Evolutionary conservation across 768 basidiomycete genomes (phyloP).

Genomic region (Mycena chlorophos): DNA sequence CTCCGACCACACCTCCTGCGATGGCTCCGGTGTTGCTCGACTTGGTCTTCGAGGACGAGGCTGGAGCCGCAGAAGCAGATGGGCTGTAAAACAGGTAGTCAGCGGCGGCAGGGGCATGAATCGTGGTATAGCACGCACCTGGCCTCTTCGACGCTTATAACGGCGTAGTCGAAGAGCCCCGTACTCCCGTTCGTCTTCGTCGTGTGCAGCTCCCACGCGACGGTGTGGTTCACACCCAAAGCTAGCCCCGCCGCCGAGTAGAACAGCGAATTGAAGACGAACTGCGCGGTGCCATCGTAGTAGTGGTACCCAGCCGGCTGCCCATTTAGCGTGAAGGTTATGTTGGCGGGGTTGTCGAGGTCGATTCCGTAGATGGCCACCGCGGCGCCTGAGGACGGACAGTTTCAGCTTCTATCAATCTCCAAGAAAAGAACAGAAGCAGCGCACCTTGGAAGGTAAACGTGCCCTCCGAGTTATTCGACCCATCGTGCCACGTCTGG

Average conservation of each 20-base stretch:
- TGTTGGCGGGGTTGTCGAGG: constrained; percentile 12
- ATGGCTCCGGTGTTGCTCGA: constrained; percentile 3
- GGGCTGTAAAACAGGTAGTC: background rate
- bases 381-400: constrained; percentile 4
- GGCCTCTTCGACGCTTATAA: constrained; percentile 6
- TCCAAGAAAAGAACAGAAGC: background rate
- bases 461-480: constrained; percentile 5
- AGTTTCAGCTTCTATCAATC: background rate
- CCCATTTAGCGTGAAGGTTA: constrained; percentile 12
- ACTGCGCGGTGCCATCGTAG: constrained; percentile 12
- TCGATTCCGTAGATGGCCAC: constrained; percentile 20
- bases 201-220: constrained; percentile 11
- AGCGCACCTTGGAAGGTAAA: constrained; percentile 17
- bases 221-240: constrained; percentile 6
- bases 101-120: background rate
- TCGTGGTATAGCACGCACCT: background rate
- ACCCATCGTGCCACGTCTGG: constrained; percentile 20
- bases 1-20: constrained; percentile 4
- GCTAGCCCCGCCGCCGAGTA: constrained; percentile 2
- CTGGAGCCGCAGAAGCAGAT: background rate
- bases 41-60: background rate
- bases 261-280: constrained; percentile 16
- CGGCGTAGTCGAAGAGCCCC: constrained; percentile 19
- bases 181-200: constrained; percentile 7
- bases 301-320: background rate